phyloP scores from a whole-genome alignment of 257 asterid species.

The Agastache rugosa region DNA sequence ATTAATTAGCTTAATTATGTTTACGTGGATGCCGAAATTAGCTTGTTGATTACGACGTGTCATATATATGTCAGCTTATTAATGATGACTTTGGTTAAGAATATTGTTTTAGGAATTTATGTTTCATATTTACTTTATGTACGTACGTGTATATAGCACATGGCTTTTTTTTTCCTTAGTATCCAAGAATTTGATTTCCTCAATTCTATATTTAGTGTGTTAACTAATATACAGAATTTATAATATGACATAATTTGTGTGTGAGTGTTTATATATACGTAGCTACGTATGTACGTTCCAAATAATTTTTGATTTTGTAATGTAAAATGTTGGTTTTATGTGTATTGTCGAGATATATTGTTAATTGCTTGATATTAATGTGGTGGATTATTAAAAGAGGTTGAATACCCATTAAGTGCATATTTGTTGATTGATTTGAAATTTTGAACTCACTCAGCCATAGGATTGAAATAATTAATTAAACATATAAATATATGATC shows the following conservation, averaged over 20 bases:
- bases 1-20: conserved; percentile 28
- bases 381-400: not conserved
- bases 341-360: no score
- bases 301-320: not conserved
- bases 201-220: conserved; percentile 21
- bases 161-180: conserved; percentile 6
- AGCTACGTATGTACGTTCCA: not conserved
- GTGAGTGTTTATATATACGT: not conserved
- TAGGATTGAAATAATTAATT: not conserved
- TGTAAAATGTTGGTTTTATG: no score
- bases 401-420: not conserved
- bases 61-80: conserved; percentile 28
- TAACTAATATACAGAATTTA: not conserved
- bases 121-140: not conserved
- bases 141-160: not conserved
- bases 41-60: not conserved
- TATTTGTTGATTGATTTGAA: not conserved
- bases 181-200: conserved; percentile 15
- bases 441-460: no score
- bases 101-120: conserved; percentile 24
- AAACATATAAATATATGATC: not conserved
- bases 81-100: conserved; percentile 18
- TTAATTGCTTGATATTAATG: no score
- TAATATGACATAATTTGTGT: not conserved
- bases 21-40: conserved; percentile 14